phyloP scores from a whole-genome alignment of 495 filamentous ascomycete genomes.

The Pyrenopolyporus hunteri region DNA sequence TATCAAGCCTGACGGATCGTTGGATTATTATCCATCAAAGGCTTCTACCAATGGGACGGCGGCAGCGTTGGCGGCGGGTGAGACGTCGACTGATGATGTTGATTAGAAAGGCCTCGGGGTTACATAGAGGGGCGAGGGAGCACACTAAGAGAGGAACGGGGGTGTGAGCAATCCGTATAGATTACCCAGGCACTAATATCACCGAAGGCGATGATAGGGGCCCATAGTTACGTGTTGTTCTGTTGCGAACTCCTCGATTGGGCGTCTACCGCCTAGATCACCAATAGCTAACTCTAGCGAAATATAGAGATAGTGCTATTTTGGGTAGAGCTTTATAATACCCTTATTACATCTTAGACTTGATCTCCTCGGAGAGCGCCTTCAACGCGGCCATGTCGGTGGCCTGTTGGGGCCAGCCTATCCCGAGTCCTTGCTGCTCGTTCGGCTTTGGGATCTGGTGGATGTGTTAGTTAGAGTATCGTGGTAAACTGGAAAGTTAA shows the following conservation, averaged over 20 bases:
- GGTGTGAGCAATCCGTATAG: slow-evolving; percentile 18
- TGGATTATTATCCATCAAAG: slow-evolving; percentile 68
- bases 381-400: slow-evolving; percentile 85
- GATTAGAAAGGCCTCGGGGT: slow-evolving; percentile 46
- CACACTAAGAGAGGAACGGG: background rate
- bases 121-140: background rate
- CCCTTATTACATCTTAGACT: slow-evolving; percentile 79
- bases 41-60: slow-evolving; percentile 29
- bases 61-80: slow-evolving; percentile 41
- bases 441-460: slow-evolving; percentile 93
- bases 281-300: background rate
- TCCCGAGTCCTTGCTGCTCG: slow-evolving; percentile 74
- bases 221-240: background rate
- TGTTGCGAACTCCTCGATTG: background rate
- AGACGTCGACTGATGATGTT: slow-evolving; percentile 60
- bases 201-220: slow-evolving; percentile 5
- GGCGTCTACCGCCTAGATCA: background rate
- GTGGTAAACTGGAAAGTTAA: background rate
- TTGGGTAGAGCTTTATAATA: background rate
- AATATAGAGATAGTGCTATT: background rate
- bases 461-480: slow-evolving; percentile 12
- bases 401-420: slow-evolving; percentile 79
- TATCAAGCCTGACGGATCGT: slow-evolving; percentile 65
- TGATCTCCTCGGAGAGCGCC: slow-evolving; percentile 79
- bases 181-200: slow-evolving; percentile 27